phyloP scores from a whole-genome alignment of 306 rosid species.

The Spatholobus suberectus region DNA sequence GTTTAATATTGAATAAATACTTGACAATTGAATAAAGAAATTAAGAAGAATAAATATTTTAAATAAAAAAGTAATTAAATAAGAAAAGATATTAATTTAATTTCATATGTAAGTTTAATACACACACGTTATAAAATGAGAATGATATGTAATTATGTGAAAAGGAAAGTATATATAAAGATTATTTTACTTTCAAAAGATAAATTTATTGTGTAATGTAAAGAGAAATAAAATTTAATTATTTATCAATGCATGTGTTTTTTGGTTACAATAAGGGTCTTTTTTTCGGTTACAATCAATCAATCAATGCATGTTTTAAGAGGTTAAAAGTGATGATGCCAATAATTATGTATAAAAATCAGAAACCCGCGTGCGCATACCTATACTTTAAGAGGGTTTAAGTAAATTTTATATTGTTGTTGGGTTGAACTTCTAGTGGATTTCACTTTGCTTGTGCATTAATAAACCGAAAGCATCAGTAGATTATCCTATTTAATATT shows the following conservation, averaged over 20 bases:
- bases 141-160: neutral
- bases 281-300: too few species aligned
- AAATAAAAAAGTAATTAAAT: too few species aligned
- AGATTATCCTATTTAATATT: constrained; percentile 45
- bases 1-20: neutral
- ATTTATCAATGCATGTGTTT: neutral
- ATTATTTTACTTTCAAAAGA: neutral
- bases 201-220: neutral
- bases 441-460: constrained; percentile 49
- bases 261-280: too few species aligned
- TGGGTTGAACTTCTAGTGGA: constrained; percentile 63
- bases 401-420: constrained; percentile 33
- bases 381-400: constrained; percentile 32
- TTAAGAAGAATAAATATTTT: too few species aligned
- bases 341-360: constrained; percentile 59
- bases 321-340: constrained; percentile 40
- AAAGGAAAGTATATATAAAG: neutral
- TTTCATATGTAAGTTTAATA: neutral
- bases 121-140: neutral
- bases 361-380: constrained; percentile 62
- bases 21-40: neutral
- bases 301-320: neutral
- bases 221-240: neutral
- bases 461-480: constrained; percentile 54
- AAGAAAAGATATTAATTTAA: too few species aligned